These are phyloP conservation scores for Neonectria magnoliae DNA, from an alignment of 2,329 filamentous ascomycete species.

Conservation along the genomic window DNA sequence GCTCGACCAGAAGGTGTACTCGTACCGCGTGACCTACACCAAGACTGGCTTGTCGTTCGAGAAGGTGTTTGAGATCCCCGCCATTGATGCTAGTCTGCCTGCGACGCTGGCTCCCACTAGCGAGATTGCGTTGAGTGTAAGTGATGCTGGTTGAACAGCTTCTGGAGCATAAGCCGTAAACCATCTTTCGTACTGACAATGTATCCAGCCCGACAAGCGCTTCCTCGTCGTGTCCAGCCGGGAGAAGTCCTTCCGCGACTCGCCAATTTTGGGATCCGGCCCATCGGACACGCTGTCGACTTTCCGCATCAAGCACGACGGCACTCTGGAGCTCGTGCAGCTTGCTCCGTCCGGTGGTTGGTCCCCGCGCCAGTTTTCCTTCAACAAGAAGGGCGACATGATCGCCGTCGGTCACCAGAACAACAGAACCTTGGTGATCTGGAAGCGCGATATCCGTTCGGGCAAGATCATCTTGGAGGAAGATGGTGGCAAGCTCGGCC, in stretches of 20 bases:
- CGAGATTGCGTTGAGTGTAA: constrained; percentile 39
- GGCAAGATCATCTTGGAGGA: constrained; percentile 36
- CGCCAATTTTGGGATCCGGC: constrained; percentile 22
- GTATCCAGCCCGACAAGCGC: constrained; percentile 28
- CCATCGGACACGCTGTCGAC: constrained; percentile 37
- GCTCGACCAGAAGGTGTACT: constrained; percentile 38
- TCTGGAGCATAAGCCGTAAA: fast-evolving
- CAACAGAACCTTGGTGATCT: constrained; percentile 36
- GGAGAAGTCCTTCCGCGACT: constrained; percentile 36
- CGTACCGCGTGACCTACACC: constrained; percentile 35
- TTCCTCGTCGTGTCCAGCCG: constrained; percentile 39
- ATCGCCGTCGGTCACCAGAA: constrained; percentile 39
- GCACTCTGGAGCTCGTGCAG: constrained; percentile 31
- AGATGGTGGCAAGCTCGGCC: constrained; percentile 35
- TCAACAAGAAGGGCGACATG: constrained; percentile 39
- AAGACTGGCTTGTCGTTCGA: constrained; percentile 26
- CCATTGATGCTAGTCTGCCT: constrained; percentile 29
- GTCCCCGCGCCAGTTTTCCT: constrained; percentile 36
- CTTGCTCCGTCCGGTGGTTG: constrained; percentile 36
- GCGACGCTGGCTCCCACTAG: constrained; percentile 34
- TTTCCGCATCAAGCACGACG: constrained; percentile 33
- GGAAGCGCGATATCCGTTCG: constrained; percentile 34
- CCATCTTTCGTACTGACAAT: neutral
- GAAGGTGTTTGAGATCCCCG: constrained; percentile 37
- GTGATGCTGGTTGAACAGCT: neutral